A percentile compares a stretch with the other conserved stretches of the same genome.
Conservation (phyloP, 78 protist genomes). For the Dictyostelium capitatum region DNA sequence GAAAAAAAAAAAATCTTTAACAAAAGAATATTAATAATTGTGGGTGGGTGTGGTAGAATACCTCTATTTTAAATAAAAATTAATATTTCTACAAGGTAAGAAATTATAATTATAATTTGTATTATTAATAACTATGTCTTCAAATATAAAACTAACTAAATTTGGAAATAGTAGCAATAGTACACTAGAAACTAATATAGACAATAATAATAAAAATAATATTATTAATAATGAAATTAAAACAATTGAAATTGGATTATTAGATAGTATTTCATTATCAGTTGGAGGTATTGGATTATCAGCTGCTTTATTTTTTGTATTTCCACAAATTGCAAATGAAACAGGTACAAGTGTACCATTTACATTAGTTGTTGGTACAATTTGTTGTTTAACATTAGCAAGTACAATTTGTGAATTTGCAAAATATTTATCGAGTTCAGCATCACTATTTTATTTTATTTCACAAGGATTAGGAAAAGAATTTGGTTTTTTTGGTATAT, state of each 20-base stretch:
- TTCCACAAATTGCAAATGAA: constrained; percentile 13
- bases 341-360: constrained; percentile 59
- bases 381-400: constrained; percentile 57
- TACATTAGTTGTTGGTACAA: constrained; percentile 11
- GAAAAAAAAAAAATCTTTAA: too few species aligned
- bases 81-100: too few species aligned
- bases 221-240: background rate
- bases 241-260: constrained; percentile 11
- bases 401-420: constrained; percentile 38
- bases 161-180: too few species aligned
- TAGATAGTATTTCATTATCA: constrained; percentile 21
- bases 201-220: too few species aligned
- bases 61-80: too few species aligned
- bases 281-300: constrained; percentile 45
- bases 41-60: too few species aligned
- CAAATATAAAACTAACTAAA: too few species aligned
- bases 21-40: too few species aligned
- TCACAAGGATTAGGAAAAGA: constrained; percentile 27
- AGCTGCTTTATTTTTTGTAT: constrained; percentile 35
- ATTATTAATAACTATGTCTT: too few species aligned
- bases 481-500: constrained; percentile 38
- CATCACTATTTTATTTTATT: constrained; percentile 36
- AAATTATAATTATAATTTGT: too few species aligned
- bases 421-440: constrained; percentile 29
- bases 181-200: too few species aligned